A percentile compares a stretch with the other conserved stretches of the same genome.
Evolutionary conservation across 202 grass and related monocot genomes (phyloP).

Genomic region (Digitaria exilis): DNA sequence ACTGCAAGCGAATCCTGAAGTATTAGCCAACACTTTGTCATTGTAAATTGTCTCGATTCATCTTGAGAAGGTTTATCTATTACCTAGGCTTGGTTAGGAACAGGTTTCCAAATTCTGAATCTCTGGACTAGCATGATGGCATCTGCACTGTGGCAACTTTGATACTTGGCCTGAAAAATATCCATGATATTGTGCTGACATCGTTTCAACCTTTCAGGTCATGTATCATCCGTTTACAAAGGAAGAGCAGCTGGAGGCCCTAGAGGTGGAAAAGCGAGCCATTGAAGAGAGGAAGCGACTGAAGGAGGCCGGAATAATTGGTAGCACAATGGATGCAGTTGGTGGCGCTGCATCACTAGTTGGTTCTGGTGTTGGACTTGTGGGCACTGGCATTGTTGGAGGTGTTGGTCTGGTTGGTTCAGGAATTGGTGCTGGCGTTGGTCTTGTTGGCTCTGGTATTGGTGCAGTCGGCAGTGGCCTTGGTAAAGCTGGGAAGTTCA

Average conservation of each 20-base stretch:
- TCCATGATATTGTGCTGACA: conserved; percentile 2
- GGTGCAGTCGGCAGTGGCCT: conserved; percentile 77
- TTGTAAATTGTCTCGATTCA: background rate
- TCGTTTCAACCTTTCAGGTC: conserved; percentile 44
- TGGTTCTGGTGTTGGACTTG: conserved; percentile 77
- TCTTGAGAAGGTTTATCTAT: background rate
- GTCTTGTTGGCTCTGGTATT: conserved; percentile 66
- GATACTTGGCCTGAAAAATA: background rate
- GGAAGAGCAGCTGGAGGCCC: conserved; percentile 71
- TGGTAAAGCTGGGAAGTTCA: conserved; percentile 85
- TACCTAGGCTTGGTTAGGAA: background rate
- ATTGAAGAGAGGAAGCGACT: conserved; percentile 83
- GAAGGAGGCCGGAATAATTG: conserved; percentile 85
- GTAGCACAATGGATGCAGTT: conserved; percentile 93
- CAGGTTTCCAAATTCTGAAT: background rate
- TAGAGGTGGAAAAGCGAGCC: conserved; percentile 69
- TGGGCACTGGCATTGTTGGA: conserved; percentile 57
- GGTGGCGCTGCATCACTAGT: conserved; percentile 79
- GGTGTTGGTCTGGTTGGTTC: conserved; percentile 60
- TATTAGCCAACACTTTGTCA: background rate
- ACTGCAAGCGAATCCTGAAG: background rate
- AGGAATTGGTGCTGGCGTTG: conserved; percentile 55
- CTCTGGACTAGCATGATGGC: background rate
- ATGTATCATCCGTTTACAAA: conserved; percentile 78
- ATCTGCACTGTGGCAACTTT: background rate